These are phyloP conservation scores for Rhodotorula sp. DNA, from an alignment of 1,284 basidiomycete genomes.

Conservation along the genomic window DNA sequence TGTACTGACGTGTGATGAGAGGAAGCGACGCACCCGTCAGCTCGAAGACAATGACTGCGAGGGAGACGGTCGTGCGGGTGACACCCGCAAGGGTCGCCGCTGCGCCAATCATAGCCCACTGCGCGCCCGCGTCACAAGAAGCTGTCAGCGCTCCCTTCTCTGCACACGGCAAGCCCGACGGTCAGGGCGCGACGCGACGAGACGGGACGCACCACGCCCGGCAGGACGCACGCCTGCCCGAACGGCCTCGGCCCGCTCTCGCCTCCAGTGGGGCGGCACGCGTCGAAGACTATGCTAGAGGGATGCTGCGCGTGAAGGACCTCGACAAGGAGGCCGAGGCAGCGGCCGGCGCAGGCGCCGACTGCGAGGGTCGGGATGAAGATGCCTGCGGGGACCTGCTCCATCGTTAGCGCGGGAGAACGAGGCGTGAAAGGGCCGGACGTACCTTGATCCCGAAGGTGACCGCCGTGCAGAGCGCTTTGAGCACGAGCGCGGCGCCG, in stretches of 20 bases:
- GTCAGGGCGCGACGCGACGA: constrained; percentile 59
- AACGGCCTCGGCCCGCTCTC: constrained; percentile 42
- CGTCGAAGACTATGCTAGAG: constrained; percentile 63
- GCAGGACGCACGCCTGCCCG: constrained; percentile 49
- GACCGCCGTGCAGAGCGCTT: constrained; percentile 71
- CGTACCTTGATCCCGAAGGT: constrained; percentile 71
- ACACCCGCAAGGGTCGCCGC: constrained; percentile 54
- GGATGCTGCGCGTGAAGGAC: constrained; percentile 72
- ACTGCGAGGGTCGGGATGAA: constrained; percentile 77
- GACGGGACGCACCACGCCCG: constrained; percentile 72
- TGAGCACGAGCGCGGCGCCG: constrained; percentile 73
- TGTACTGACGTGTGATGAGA: constrained; percentile 66
- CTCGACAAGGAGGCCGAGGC: constrained; percentile 82
- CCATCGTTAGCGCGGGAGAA: background rate
- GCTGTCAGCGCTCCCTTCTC: background rate
- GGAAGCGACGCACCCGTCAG: constrained; percentile 61
- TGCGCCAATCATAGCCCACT: constrained; percentile 53
- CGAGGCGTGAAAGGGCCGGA: no score
- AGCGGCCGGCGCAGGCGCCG: constrained; percentile 91
- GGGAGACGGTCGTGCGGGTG: constrained; percentile 77
- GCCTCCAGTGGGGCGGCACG: constrained; percentile 21
- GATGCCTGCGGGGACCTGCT: constrained; percentile 40
- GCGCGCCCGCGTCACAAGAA: no score
- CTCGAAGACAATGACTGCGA: constrained; percentile 97
- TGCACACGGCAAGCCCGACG: constrained; percentile 18